These are phyloP conservation scores for Boeremia lycopersici DNA, from an alignment of 2,329 filamentous ascomycete species.

Conservation along the genomic window DNA sequence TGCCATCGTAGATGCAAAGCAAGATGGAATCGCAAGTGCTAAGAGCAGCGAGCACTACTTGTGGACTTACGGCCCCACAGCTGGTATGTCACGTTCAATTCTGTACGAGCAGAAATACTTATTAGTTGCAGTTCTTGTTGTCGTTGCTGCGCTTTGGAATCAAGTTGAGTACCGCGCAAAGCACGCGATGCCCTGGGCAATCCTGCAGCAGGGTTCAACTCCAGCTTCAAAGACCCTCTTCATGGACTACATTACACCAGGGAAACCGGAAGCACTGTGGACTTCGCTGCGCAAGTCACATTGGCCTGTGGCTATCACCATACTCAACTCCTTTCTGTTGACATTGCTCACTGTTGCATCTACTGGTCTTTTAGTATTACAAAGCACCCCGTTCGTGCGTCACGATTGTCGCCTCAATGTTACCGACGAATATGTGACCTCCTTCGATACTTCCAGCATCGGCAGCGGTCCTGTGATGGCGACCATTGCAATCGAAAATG, in stretches of 20 bases:
- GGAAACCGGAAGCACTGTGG: neutral
- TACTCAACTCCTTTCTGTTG: neutral
- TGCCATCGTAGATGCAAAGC: conserved; percentile 1
- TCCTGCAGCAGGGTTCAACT: conserved; percentile 1
- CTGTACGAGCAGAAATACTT: neutral
- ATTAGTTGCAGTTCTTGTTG: conserved; percentile 6
- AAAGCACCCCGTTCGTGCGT: neutral
- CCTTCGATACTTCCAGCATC: neutral
- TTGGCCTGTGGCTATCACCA: conserved; percentile 2
- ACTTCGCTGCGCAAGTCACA: neutral
- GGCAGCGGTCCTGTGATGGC: neutral
- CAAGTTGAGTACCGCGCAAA: conserved; percentile 11
- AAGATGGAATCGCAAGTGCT: neutral
- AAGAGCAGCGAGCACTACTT: conserved; percentile 10
- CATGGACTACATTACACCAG: conserved; percentile 15
- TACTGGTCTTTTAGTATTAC: neutral
- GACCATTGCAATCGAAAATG: neutral
- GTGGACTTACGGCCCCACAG: conserved; percentile 17
- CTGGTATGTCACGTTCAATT: neutral
- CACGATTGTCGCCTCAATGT: neutral
- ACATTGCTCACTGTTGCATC: conserved; percentile 1
- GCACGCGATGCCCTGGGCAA: conserved; percentile 11
- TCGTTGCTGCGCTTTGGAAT: conserved; percentile 15
- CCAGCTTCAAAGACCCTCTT: conserved; percentile 11
- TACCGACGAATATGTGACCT: neutral